Base-by-base conservation (phyloP, 2,329 filamentous ascomycete genomes). In the Ustulina deusta region DNA sequence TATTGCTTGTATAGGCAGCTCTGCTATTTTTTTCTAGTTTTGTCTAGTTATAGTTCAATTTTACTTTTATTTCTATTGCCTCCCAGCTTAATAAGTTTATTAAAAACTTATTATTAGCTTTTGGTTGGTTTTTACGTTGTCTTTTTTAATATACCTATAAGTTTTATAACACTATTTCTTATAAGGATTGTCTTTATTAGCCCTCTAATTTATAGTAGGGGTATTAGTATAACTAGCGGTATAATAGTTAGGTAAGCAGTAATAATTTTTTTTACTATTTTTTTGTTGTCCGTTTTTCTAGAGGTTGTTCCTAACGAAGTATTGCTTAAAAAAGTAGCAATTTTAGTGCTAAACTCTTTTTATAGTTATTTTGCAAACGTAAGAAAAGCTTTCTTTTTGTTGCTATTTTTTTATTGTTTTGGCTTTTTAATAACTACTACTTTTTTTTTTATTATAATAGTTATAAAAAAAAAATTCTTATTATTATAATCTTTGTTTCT, bases 141-240 rank as follows among this genome's bases (percentile, higher is more conserved):
- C 13, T 55, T 22, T 40, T 51, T 17, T 51, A 27, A 6, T 25
- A 36, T 27, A 22, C 22, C 22, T 15, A 15, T 20, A 46, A 46
- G 9, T 58, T 22, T 40, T 38, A 55, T 58, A n/a, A n/a, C n/a
- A 46, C 20, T 48, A 58, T 34, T 36, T 34, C 48, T 59, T 49
- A 34, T 48, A n/a, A 34, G 10, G 25, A 34, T 49, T 59, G 46
- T 59, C 34, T 49, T 40, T 49, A 49, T 60, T 11, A 49, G 10
- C 27, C 36, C 46, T 38, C 1, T 49, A 38, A 27, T 25, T 48
- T 32, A 46, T 29, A 3, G 3, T 15, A 20, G 38, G n/a, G n/a
- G n/a, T n/a, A n/a, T n/a, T n/a, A n/a, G n/a, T n/a, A n/a, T n/a
- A n/a, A n/a, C n/a, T n/a, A n/a, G n/a, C n/a, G n/a, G n/a, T n/a